These are phyloP conservation scores for Citrus reticulata DNA, from an alignment of 345 rosid species.

Conservation along the genomic window DNA sequence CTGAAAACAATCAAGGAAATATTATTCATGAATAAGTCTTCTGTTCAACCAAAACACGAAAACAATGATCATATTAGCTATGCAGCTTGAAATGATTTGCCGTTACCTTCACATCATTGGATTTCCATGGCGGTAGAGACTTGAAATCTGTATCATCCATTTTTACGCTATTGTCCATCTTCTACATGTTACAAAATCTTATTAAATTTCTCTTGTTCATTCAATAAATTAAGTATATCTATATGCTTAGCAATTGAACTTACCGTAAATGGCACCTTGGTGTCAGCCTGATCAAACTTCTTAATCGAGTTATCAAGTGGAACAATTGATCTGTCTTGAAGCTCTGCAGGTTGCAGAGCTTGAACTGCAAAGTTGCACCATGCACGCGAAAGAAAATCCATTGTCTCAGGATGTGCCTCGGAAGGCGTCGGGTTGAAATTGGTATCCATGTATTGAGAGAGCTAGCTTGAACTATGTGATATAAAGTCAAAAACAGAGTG, in stretches of 20 bases:
- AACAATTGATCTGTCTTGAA: conserved; percentile 42
- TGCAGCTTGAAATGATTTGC: neutral
- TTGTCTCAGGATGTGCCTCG: conserved; percentile 82
- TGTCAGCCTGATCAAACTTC: conserved; percentile 35
- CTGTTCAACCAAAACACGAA: neutral
- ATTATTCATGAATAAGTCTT: neutral
- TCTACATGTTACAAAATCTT: conserved; percentile 26
- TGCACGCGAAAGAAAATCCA: conserved; percentile 84
- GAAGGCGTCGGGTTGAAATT: conserved; percentile 49
- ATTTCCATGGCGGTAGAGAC: conserved; percentile 81
- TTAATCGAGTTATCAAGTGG: conserved; percentile 39
- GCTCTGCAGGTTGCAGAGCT: conserved; percentile 56
- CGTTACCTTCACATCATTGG: conserved; percentile 78
- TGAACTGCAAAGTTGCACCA: conserved; percentile 95
- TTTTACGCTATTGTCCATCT: conserved; percentile 49
- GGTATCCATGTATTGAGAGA: conserved; percentile 27
- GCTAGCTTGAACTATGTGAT: conserved; percentile 11
- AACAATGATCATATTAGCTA: neutral
- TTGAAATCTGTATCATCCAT: conserved; percentile 65
- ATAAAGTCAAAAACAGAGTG: conserved; percentile 9
- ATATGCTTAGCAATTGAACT: conserved; percentile 16
- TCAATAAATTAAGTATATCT: neutral
- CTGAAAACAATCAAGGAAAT: conserved; percentile 29
- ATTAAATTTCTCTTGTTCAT: neutral
- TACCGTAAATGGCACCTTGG: conserved; percentile 45